Evolutionary conservation across 148 eudicot species (phyloP).

Genomic region (Rhododendron williamsianum): DNA sequence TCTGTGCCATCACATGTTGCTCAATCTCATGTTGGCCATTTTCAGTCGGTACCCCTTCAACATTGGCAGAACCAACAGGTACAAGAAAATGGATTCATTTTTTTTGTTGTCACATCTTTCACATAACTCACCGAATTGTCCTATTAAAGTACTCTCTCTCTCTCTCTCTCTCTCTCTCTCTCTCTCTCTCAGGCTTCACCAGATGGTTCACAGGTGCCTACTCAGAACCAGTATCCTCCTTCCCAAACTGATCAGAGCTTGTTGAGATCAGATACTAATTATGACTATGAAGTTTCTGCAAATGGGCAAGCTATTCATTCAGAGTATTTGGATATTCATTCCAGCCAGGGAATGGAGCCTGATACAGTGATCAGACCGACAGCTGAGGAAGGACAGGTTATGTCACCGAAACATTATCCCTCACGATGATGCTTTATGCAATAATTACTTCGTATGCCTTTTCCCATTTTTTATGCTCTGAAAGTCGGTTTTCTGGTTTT

Average conservation of each 20-base stretch:
- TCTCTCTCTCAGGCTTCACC: constrained; percentile 39
- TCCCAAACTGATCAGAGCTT: constrained; percentile 47
- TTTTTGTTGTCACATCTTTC: neutral
- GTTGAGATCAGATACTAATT: constrained; percentile 40
- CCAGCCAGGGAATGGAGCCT: constrained; percentile 37
- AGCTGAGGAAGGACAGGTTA: constrained; percentile 51
- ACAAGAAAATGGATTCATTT: neutral
- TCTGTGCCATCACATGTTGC: constrained; percentile 56
- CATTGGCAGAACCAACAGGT: constrained; percentile 87
- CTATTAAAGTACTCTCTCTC: neutral
- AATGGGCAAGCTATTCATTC: constrained; percentile 48
- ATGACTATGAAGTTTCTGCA: constrained; percentile 47
- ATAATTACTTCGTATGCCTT: neutral
- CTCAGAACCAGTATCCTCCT: constrained; percentile 37
- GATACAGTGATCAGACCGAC: constrained; percentile 34
- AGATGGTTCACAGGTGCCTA: constrained; percentile 44
- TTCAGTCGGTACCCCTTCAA: constrained; percentile 53
- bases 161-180: constrained; percentile 10
- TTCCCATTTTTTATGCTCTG: neutral
- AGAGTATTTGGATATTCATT: constrained; percentile 41
- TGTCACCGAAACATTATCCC: neutral
- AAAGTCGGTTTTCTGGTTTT: constrained; percentile 29
- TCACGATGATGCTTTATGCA: neutral
- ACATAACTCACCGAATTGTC: neutral
- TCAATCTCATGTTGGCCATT: constrained; percentile 57